phyloP scores from a whole-genome alignment of 441 rosid genomes.

The Corymbia citriodora region DNA sequence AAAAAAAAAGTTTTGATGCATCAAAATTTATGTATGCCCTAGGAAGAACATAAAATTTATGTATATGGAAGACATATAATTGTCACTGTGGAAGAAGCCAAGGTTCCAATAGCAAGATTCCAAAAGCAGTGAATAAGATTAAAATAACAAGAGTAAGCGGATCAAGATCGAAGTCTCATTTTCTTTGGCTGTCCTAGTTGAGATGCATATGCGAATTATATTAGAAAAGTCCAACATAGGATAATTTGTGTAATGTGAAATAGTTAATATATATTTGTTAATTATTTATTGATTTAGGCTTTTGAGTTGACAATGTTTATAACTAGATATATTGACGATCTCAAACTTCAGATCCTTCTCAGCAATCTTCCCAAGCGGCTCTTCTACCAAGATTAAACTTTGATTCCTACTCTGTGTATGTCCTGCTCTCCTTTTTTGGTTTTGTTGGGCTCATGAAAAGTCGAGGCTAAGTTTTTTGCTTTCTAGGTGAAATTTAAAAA shows the following conservation, averaged over 20 bases:
- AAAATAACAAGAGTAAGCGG: neutral
- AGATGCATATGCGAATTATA: neutral
- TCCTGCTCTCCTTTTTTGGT: neutral
- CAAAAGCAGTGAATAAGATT: neutral
- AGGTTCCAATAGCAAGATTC: neutral
- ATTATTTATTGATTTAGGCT: neutral
- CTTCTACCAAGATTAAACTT: neutral
- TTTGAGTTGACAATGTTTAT: neutral
- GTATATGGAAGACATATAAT: neutral
- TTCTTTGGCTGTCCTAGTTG: neutral
- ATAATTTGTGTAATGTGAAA: neutral
- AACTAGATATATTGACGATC: neutral
- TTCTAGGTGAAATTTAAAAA: neutral
- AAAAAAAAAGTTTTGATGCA: neutral
- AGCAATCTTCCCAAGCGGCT: neutral
- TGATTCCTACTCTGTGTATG: neutral
- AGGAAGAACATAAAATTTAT: neutral
- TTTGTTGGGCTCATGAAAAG: neutral
- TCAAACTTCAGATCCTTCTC: rapidly evolving
- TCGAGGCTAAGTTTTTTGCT: neutral
- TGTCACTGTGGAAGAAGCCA: neutral
- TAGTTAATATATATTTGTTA: neutral
- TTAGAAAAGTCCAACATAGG: neutral
- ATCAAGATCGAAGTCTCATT: neutral
- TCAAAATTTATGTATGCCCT: neutral